Conservation (phyloP, 2,329 filamentous ascomycete genomes). For the Colletotrichum gigasporum region DNA sequence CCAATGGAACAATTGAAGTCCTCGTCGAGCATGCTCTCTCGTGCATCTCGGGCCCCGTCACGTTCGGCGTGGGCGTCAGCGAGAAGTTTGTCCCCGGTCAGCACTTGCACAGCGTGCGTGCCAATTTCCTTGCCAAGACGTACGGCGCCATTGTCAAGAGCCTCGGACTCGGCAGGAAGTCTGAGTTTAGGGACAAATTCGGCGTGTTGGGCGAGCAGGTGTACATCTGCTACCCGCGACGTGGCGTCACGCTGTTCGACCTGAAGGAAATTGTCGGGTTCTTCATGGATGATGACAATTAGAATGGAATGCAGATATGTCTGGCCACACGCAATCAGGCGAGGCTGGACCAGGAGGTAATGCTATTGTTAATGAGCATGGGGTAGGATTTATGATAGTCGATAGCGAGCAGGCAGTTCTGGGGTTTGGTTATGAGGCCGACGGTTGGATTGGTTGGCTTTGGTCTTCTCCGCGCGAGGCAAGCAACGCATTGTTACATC, state of each 20-base stretch:
- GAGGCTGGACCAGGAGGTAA: too few relatives aligned
- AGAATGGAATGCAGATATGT: too few relatives aligned
- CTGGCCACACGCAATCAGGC: too few relatives aligned
- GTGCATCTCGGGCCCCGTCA: slow-evolving; percentile 67
- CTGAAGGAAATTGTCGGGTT: slow-evolving; percentile 89
- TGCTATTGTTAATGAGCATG: not conserved
- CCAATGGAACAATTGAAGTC: slow-evolving; percentile 88
- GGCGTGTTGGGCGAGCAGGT: slow-evolving; percentile 85
- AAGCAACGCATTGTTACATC: not conserved
- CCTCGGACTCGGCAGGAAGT: slow-evolving; percentile 84
- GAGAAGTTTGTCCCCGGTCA: slow-evolving; percentile 79
- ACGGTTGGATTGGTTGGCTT: not conserved
- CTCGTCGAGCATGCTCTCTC: slow-evolving; percentile 77
- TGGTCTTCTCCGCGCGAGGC: too few relatives aligned
- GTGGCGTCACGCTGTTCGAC: slow-evolving; percentile 83
- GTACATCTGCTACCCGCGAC: slow-evolving; percentile 89
- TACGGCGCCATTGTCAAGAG: slow-evolving; percentile 86
- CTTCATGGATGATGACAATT: slow-evolving; percentile 74
- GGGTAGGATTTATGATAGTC: too few relatives aligned
- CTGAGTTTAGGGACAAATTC: slow-evolving; percentile 90
- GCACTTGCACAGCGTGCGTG: slow-evolving; percentile 81
- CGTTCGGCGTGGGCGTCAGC: slow-evolving; percentile 87
- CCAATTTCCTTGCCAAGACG: slow-evolving; percentile 82
- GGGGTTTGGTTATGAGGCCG: not conserved
- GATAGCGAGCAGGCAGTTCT: not conserved